Conservation (phyloP, 257 asterid species). For the Nicotiana paniculata region DNA sequence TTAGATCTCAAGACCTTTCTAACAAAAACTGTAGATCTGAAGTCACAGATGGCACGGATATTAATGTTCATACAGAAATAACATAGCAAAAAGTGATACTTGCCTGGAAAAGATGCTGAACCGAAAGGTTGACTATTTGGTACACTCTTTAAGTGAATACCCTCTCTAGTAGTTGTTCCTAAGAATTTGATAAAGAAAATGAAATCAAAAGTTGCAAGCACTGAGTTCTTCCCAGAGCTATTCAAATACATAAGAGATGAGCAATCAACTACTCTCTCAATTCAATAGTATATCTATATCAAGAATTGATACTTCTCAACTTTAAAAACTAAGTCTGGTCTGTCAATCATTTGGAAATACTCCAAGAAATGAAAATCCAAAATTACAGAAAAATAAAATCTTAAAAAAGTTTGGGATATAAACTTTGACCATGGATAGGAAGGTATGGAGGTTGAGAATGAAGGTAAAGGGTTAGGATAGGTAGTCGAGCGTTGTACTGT, state of each 20-base stretch:
- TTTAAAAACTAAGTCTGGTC: background rate
- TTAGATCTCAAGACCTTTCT: background rate
- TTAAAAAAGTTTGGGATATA: background rate
- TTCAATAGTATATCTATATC: background rate
- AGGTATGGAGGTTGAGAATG: too few relatives aligned
- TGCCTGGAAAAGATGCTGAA: slow-evolving; percentile 37
- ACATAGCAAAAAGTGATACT: slow-evolving; percentile 6
- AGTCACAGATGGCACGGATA: background rate
- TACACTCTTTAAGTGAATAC: slow-evolving; percentile 22
- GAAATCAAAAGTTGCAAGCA: background rate
- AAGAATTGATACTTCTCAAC: background rate
- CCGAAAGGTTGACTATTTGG: slow-evolving; percentile 20
- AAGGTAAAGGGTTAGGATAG: too few relatives aligned
- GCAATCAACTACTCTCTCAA: background rate
- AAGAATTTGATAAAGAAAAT: slow-evolving; percentile 9
- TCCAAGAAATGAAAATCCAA: background rate
- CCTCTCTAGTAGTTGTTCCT: slow-evolving; percentile 23
- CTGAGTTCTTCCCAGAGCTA: background rate
- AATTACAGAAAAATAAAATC: background rate
- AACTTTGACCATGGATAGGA: background rate
- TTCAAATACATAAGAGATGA: background rate
- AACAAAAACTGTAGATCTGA: background rate
- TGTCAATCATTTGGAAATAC: background rate
- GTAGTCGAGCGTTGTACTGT: too few relatives aligned
- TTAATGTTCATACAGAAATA: background rate